Percentiles rank a stretch among this genome's conserved stretches.
Evolutionary conservation across 2,329 filamentous ascomycete genomes (phyloP).

Genomic region (Verticillium nonalfalfae): DNA sequence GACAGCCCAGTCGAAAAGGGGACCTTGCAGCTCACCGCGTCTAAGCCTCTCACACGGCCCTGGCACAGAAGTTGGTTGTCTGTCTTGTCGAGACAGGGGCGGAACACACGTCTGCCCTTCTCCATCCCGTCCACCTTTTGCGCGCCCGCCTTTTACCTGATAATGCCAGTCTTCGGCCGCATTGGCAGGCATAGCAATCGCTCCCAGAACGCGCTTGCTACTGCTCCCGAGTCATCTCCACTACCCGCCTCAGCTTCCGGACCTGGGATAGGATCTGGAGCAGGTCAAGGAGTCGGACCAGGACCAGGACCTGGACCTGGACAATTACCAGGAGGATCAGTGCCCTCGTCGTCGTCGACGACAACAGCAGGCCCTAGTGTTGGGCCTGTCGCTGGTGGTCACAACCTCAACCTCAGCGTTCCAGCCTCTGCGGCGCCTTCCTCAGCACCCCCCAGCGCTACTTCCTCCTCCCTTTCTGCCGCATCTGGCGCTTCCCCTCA

Average conservation of each 20-base stretch:
- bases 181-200: slow-evolving; percentile 50
- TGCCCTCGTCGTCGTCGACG: slow-evolving; percentile 1
- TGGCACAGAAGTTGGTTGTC: not conserved
- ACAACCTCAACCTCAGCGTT: slow-evolving; percentile 1
- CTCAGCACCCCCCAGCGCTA: slow-evolving; percentile 6
- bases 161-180: slow-evolving; percentile 49
- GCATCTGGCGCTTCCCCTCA: not conserved
- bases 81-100: not conserved
- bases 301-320: slow-evolving; percentile 6
- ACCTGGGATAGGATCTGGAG: slow-evolving; percentile 11
- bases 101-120: not conserved
- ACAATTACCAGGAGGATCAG: not conserved
- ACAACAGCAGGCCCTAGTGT: not conserved
- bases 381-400: not conserved
- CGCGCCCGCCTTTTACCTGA: slow-evolving; percentile 8
- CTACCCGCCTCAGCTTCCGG: slow-evolving; percentile 18
- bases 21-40: not conserved
- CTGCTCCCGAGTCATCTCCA: slow-evolving; percentile 28
- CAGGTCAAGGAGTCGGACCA: slow-evolving; percentile 11
- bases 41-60: not conserved
- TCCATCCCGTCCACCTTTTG: not conserved
- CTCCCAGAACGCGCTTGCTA: slow-evolving; percentile 46
- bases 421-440: slow-evolving; percentile 8
- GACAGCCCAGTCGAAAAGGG: not conserved
- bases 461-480: not conserved